A percentile compares a stretch with the other conserved stretches of the same genome.
These are phyloP conservation scores for Jacaranda copaia DNA, from an alignment of 257 asterid genomes.

Conservation along the genomic window DNA sequence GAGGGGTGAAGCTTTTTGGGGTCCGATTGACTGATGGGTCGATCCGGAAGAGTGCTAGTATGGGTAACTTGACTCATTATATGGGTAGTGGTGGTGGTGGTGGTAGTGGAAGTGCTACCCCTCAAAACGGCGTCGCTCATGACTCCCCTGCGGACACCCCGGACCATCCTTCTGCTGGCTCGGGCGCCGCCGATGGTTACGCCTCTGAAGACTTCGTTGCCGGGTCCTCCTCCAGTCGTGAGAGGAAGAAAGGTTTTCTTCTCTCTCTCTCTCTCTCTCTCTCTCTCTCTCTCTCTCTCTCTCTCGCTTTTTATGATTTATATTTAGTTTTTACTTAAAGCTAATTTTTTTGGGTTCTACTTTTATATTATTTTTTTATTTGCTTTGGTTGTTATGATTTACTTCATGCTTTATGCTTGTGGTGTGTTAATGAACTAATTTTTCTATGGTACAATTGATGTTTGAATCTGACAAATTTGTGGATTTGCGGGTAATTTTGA, in stretches of 20 bases:
- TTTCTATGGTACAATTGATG: background rate
- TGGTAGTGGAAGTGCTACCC: conserved; percentile 60
- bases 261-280: background rate
- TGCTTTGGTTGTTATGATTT: too few species aligned
- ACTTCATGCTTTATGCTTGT: background rate
- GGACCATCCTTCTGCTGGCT: conserved; percentile 72
- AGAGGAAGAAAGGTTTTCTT: conserved; percentile 89
- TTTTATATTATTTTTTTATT: too few species aligned
- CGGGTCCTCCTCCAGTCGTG: conserved; percentile 93
- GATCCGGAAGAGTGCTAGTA: conserved; percentile 98
- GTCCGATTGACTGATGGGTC: conserved; percentile 98
- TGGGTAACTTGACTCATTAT: conserved; percentile 96
- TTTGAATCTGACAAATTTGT: background rate
- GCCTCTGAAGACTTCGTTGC: conserved; percentile 95
- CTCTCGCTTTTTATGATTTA: background rate
- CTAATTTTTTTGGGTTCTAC: too few species aligned
- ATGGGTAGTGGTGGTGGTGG: conserved; percentile 58
- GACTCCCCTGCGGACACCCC: conserved; percentile 85
- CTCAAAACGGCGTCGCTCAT: conserved; percentile 59
- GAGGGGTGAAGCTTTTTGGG: conserved; percentile 99
- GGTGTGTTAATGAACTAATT: background rate
- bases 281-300: background rate
- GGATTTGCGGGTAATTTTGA: conserved; percentile 39
- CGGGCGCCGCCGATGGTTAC: conserved; percentile 68
- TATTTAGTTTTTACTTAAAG: background rate